Base-by-base conservation (phyloP, 805 yeast species). In the Teunomyces cretensis region DNA sequence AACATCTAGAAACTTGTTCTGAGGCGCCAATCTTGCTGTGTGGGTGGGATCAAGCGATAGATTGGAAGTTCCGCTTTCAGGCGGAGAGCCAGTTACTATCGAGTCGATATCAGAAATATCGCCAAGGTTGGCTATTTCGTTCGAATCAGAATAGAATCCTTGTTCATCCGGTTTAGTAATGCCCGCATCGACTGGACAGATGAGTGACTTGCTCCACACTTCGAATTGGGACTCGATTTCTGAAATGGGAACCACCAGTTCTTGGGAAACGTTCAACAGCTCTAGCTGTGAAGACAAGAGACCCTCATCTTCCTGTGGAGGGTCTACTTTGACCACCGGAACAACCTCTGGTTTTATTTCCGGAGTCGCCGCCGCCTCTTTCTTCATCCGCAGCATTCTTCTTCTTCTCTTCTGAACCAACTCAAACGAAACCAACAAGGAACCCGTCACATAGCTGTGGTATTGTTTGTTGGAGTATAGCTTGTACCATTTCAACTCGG, bases 371-470 rank as follows among this genome's bases (percentile, higher is more conserved):
- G 12, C 28, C 16, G 40, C 31, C 30, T 41, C 38, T 30, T 32
- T 40, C 37, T 33, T 35, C 35, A 33, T 35, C 33, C 30, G 37
- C 7, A n/a, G 17, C 32, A n/a, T 41, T 49, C 45, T 43, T 35
- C 26, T 41, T 38, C 30, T 32, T 41, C 13, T 44, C 30, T 41
- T 46, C 31, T 58, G 60, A 4, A 63, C 56, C 8, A 56, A 51
- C 44, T 72, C 76, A 46, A 76, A 69, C 30, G 75, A 70, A 8
- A 74, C 41, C 16, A 74, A 58, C 11, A 78, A 44, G 0, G 79
- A 72, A 0, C 83, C 83, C 1, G 80, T 75, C 9, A 76, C 75
- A 53, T 66, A 78, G 11, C 71, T 58, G 31, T 70, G 68, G 43
- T 70, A 59, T 1, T 62, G 55, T 35, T 57, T 61, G 16, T 69